phyloP scores from a whole-genome alignment of 345 rosid species.

The Iberis pinnata region DNA sequence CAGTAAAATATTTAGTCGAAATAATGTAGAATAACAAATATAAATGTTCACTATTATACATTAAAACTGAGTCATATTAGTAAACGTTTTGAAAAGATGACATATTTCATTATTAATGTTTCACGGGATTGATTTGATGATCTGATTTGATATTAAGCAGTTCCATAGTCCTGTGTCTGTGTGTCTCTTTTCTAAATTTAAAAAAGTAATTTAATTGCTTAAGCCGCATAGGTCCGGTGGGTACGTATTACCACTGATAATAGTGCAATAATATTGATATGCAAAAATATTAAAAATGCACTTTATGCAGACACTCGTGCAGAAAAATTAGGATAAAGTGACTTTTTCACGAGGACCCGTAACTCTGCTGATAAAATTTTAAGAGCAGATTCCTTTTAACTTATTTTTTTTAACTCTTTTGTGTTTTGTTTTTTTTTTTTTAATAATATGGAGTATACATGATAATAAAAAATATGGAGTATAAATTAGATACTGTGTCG shows the following conservation, averaged over 20 bases:
- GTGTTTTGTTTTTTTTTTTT: no score
- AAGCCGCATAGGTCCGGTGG: conserved; percentile 15
- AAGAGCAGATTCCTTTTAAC: conserved; percentile 5
- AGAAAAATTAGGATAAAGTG: conserved; percentile 9
- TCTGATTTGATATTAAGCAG: no score
- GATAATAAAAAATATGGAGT: no score
- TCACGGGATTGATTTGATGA: no score
- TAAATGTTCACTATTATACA: no score
- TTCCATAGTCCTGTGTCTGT: no score
- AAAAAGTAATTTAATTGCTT: background rate
- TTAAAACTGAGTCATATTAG: no score
- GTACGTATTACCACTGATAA: conserved; percentile 18
- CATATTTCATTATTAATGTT: no score
- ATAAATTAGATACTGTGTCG: background rate
- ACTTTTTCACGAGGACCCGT: conserved; percentile 19
- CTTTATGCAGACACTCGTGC: conserved; percentile 23
- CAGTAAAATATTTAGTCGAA: no score
- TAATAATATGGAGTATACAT: background rate
- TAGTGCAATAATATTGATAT: conserved; percentile 17
- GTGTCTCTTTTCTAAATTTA: background rate
- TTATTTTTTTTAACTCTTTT: background rate
- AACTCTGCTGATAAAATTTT: conserved; percentile 6
- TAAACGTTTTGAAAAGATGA: no score
- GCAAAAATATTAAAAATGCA: conserved; percentile 15
- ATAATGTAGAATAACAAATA: no score